Evolutionary conservation across 2,329 filamentous ascomycete species (phyloP), one percentile per base, ranked within the genome.

Genomic region (Cladorrhinum sp.): DNA sequence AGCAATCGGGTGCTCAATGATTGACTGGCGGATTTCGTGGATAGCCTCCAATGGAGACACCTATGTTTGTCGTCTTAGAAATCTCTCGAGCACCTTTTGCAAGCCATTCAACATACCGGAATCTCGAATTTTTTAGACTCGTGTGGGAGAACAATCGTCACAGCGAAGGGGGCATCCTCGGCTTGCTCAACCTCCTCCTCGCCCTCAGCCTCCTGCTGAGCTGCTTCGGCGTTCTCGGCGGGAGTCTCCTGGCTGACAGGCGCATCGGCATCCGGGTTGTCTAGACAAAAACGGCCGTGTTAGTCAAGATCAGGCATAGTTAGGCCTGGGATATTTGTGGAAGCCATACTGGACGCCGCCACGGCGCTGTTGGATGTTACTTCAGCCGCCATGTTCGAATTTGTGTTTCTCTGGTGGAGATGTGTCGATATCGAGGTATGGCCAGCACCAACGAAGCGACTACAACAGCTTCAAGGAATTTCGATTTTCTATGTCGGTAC

Each of bases 21-120:
- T 90, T 64, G 93, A 93, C 77, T 98, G 95, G 67, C 95, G 91
- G 69, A 99, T 88, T 80, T 99, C 95, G 77, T 98, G 95, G 63
- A 98, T 89, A 75, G 97, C 93, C 78, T 99, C 96, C 81, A 96
- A 90, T 66, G 88, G 88, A 48, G 92, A 93, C 59, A 96, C 90
- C 90, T 95, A 69, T 60, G 57, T 57, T 13, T 61, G 55, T 12
- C 41, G 41, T 64, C 67, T 70, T 70, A 68, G 67, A 59, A n/a
- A 65, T 24, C 50, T 13, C 51, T 16, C n/a, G 45, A 59, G 36
- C 51, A 24, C 38, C 18, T 50, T 23, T 32, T 60, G 50, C 23
- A 41, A 50, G 55, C 18, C 22, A 58, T 50, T 52, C 32, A 58
- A 78, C 84, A 77, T 76, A 96, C 92, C 85, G 92, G 93, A 68